Percentiles rank a stretch among this genome's conserved stretches.
Conservation (phyloP, 1,284 basidiomycete genomes). For the Puccinia novopanici region DNA sequence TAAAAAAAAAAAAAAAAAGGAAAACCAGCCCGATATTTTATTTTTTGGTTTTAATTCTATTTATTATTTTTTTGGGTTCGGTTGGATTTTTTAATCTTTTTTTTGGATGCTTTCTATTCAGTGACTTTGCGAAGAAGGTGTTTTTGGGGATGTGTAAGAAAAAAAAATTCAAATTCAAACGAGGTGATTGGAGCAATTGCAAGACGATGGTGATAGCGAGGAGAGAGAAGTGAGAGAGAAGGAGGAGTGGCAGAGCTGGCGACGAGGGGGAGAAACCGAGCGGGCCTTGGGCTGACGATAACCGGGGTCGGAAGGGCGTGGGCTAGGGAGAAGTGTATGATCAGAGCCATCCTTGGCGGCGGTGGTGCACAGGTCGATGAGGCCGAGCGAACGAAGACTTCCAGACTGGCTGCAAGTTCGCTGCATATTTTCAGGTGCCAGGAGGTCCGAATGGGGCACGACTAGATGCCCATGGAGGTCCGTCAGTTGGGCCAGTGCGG, state of each 20-base stretch:
- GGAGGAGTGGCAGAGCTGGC: conserved; percentile 1
- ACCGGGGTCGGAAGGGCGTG: background rate
- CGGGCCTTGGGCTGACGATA: background rate
- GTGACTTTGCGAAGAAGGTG: background rate
- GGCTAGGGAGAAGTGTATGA: background rate
- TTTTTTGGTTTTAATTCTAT: background rate
- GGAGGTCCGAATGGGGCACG: background rate
- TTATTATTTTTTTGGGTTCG: background rate
- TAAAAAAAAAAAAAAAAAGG: no score
- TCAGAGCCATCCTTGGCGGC: no score
- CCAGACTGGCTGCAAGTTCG: background rate
- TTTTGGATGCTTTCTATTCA: background rate
- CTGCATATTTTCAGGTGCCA: background rate
- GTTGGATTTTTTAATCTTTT: background rate
- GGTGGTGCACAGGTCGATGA: background rate
- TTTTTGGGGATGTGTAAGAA: background rate
- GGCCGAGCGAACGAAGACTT: background rate
- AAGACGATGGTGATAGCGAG: conserved; percentile 1
- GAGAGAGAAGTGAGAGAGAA: conserved; percentile 24
- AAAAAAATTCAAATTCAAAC: no score
- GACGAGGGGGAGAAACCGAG: background rate
- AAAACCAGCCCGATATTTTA: no score
- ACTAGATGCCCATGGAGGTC: background rate
- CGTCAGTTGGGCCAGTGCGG: background rate
- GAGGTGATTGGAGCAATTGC: background rate